phyloP scores from a whole-genome alignment of 345 rosid genomes.

The Syzygium grande region DNA sequence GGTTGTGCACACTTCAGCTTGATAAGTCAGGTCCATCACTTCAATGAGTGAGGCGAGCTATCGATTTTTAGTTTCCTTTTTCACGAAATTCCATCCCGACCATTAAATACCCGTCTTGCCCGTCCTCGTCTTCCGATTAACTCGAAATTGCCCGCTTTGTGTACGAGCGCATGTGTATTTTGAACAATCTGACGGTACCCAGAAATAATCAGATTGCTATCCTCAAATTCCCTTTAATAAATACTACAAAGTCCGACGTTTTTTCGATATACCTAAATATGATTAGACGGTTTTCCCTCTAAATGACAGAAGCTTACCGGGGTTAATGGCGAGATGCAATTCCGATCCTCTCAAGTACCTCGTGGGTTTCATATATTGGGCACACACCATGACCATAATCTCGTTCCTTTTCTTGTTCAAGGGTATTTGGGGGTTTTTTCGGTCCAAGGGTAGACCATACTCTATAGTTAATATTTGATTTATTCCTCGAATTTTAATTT shows the following conservation, averaged over 20 bases:
- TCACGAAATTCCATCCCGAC: background rate
- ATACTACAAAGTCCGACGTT: fast-evolving
- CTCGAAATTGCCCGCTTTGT: background rate
- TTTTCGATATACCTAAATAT: fast-evolving
- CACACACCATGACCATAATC: background rate
- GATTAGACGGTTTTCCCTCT: fast-evolving
- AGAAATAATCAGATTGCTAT: background rate
- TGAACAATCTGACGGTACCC: fast-evolving
- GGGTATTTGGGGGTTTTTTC: background rate
- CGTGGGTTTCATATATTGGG: background rate
- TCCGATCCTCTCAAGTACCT: background rate
- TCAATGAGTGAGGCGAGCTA: background rate
- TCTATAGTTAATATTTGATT: background rate
- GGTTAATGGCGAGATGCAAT: fast-evolving
- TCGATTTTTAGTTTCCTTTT: fast-evolving
- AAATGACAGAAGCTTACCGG: fast-evolving
- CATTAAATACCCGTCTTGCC: background rate
- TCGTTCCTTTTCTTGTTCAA: background rate
- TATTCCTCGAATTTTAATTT: background rate
- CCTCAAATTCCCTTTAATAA: fast-evolving
- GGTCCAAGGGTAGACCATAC: background rate
- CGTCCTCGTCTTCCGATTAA: background rate
- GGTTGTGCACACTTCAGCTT: background rate
- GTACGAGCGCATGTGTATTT: background rate
- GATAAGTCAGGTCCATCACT: background rate